phyloP scores from a whole-genome alignment of 345 rosid species.

The Cardamine chenopodiifolia region DNA sequence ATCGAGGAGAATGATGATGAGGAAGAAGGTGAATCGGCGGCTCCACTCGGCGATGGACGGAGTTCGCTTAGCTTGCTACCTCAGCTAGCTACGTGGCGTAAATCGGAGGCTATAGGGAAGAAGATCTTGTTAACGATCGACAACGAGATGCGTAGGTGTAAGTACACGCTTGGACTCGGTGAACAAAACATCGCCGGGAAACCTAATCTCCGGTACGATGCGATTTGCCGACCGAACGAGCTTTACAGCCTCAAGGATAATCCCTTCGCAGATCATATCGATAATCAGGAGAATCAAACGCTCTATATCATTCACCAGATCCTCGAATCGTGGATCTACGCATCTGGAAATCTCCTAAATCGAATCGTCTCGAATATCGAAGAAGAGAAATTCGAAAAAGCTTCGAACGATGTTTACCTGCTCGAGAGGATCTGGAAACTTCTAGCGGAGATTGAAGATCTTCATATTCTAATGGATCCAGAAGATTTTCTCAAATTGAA shows the following conservation, averaged over 20 bases:
- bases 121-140: conserved; percentile 68
- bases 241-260: conserved; percentile 55
- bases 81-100: conserved; percentile 75
- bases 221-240: conserved; percentile 69
- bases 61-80: conserved; percentile 83
- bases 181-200: conserved; percentile 82
- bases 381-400: conserved; percentile 47
- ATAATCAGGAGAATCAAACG: conserved; percentile 72
- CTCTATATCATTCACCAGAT: conserved; percentile 74
- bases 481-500: conserved; percentile 79
- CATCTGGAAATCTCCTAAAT: conserved; percentile 47
- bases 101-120: conserved; percentile 66
- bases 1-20: conserved; percentile 48
- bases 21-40: background rate
- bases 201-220: conserved; percentile 81
- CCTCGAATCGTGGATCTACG: conserved; percentile 80
- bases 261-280: conserved; percentile 58
- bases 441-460: conserved; percentile 67
- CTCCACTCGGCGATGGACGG: conserved; percentile 49
- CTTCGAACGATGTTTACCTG: conserved; percentile 62
- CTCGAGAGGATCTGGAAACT: conserved; percentile 80
- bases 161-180: conserved; percentile 79
- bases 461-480: conserved; percentile 78
- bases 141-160: conserved; percentile 76
- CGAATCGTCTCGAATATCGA: conserved; percentile 57